A percentile compares a stretch with the other conserved stretches of the same genome.
Conservation (phyloP, 805 yeast species). For the Saccharomyces cerevisiae region DNA sequence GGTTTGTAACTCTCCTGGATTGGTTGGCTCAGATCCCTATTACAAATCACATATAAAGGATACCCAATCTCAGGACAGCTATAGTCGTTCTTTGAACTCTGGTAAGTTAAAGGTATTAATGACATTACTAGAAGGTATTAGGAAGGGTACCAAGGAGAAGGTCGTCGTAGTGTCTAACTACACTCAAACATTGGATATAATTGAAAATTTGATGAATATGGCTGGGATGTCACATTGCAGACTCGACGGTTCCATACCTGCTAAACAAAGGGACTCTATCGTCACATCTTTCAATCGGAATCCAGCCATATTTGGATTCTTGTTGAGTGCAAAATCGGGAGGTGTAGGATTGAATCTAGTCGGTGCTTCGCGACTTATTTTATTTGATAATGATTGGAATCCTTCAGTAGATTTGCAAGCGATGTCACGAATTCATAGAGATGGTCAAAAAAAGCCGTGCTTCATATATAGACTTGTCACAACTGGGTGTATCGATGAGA, state of each 20-base stretch:
- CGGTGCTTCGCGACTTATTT: constrained; percentile 78
- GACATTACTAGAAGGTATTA: constrained; percentile 45
- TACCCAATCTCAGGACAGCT: constrained; percentile 4
- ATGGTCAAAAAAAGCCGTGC: constrained; percentile 78
- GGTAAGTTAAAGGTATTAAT: constrained; percentile 64
- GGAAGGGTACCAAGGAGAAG: constrained; percentile 46
- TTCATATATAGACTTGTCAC: constrained; percentile 76
- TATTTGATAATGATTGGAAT: constrained; percentile 95
- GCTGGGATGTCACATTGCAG: constrained; percentile 47
- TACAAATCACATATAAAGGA: constrained; percentile 10
- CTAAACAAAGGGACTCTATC: constrained; percentile 51
- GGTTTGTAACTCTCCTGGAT: constrained; percentile 72
- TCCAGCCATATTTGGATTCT: constrained; percentile 48
- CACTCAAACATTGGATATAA: constrained; percentile 75
- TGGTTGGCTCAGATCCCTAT: constrained; percentile 43
- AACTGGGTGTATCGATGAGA: constrained; percentile 89
- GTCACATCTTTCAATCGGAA: constrained; percentile 62
- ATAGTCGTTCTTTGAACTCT: constrained; percentile 26
- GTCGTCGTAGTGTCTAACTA: constrained; percentile 81
- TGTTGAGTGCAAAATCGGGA: constrained; percentile 85
- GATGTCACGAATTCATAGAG: constrained; percentile 91
- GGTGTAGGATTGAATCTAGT: constrained; percentile 86
- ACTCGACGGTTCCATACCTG: constrained; percentile 79
- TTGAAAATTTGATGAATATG: constrained; percentile 48
- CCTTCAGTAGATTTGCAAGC: constrained; percentile 91